These are phyloP conservation scores for Beauveria rudraprayagi DNA, from an alignment of 2,329 filamentous ascomycete species.

Conservation along the genomic window DNA sequence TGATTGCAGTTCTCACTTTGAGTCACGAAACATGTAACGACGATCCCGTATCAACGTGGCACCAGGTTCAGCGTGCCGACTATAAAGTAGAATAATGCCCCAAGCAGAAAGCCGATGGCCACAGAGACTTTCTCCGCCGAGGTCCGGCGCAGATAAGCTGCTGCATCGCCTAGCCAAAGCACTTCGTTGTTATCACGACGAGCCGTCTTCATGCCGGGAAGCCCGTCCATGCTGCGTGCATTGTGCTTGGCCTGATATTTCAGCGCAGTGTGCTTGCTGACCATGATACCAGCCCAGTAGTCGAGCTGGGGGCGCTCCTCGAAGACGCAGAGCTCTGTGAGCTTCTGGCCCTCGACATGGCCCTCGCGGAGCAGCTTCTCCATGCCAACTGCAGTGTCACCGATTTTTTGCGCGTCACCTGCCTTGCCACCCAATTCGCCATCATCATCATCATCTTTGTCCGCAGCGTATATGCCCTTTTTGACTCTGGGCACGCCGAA, in stretches of 20 bases:
- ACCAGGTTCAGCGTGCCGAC: not conserved
- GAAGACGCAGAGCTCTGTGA: conserved; percentile 34
- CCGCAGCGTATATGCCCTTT: conserved; percentile 28
- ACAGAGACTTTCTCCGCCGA: conserved; percentile 25
- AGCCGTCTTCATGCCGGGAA: conserved; percentile 48
- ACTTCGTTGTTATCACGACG: conserved; percentile 41
- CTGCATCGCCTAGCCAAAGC: conserved; percentile 34
- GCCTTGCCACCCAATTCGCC: conserved; percentile 12
- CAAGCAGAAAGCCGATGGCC: conserved; percentile 23
- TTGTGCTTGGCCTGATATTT: conserved; percentile 53
- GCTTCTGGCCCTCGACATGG: conserved; percentile 16
- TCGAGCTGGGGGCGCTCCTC: conserved; percentile 49
- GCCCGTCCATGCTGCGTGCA: conserved; percentile 46
- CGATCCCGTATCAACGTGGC: not conserved
- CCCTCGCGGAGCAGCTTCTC: conserved; percentile 21
- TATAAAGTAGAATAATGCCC: conserved; percentile 13
- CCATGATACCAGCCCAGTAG: conserved; percentile 39
- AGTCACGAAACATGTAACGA: not conserved
- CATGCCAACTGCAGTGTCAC: conserved; percentile 10
- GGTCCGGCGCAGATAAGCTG: conserved; percentile 20
- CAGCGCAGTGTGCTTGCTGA: conserved; percentile 40
- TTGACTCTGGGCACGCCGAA: conserved; percentile 52
- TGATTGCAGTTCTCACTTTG: not conserved
- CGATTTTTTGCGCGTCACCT: not conserved
- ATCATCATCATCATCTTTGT: conserved; percentile 15